Conservation (phyloP, 306 rosid species). For the Parietaria judaica region DNA sequence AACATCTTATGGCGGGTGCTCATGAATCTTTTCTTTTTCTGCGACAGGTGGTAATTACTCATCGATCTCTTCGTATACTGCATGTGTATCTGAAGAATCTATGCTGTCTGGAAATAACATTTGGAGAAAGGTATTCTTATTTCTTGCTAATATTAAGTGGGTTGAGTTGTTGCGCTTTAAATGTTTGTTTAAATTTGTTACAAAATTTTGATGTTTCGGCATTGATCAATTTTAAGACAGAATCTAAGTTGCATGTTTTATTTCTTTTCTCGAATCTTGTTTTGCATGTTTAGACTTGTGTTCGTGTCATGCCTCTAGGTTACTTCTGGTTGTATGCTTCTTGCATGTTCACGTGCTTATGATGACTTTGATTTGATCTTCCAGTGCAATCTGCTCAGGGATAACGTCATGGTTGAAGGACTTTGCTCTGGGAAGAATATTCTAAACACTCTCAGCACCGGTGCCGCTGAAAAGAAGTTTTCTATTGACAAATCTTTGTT, state of each 20-base stretch:
- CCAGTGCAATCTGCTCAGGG: slow-evolving; percentile 99
- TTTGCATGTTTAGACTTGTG: not conserved
- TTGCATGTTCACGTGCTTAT: slow-evolving; percentile 47
- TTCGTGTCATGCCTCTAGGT: not conserved
- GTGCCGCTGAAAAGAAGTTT: slow-evolving; percentile 25
- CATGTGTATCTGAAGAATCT: slow-evolving; percentile 58
- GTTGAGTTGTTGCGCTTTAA: not conserved
- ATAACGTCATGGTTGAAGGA: slow-evolving; percentile 56
- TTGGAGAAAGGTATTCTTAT: slow-evolving; percentile 51
- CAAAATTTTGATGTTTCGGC: too few species aligned
- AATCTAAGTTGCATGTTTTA: too few species aligned
- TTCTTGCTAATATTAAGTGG: not conserved
- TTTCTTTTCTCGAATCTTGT: too few species aligned
- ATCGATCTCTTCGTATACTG: slow-evolving; percentile 55
- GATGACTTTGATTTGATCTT: slow-evolving; percentile 96
- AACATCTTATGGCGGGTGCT: slow-evolving; percentile 9
- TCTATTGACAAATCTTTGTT: slow-evolving; percentile 22
- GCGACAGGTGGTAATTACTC: slow-evolving; percentile 55
- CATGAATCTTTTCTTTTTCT: slow-evolving; percentile 18
- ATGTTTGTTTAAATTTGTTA: too few species aligned
- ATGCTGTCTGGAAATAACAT: slow-evolving; percentile 34
- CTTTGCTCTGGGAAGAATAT: slow-evolving; percentile 29
- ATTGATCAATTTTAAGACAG: too few species aligned
- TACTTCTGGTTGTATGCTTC: slow-evolving; percentile 5
- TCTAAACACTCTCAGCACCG: slow-evolving; percentile 33